Conservation (phyloP, 2,329 filamentous ascomycete species). For the Diaporthe citrichinensis region DNA sequence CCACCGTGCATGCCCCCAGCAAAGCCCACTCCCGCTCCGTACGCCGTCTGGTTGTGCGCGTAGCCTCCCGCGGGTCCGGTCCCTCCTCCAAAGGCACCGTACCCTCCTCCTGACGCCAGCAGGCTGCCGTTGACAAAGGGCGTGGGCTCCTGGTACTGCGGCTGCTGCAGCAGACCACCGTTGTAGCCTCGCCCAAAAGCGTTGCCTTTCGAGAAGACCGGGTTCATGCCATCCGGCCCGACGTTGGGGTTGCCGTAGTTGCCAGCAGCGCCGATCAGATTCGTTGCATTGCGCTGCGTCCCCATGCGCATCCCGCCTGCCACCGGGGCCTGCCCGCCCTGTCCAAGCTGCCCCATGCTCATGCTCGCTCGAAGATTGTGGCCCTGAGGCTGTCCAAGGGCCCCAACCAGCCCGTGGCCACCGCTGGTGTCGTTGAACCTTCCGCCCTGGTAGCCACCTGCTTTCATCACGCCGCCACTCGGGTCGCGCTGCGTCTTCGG, state of each 20-base stretch:
- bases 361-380: slow-evolving; percentile 44
- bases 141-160: slow-evolving; percentile 36
- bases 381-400: slow-evolving; percentile 23
- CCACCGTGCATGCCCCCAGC: slow-evolving; percentile 37
- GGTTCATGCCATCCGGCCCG: slow-evolving; percentile 37
- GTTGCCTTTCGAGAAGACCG: slow-evolving; percentile 34
- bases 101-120: slow-evolving; percentile 30
- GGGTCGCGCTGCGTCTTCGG: slow-evolving; percentile 56
- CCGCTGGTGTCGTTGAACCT: slow-evolving; percentile 68
- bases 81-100: slow-evolving; percentile 36
- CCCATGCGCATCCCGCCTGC: slow-evolving; percentile 1
- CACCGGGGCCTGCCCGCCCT: slow-evolving; percentile 17
- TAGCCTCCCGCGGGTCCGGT: slow-evolving; percentile 37
- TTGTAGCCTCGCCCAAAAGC: slow-evolving; percentile 37
- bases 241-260: slow-evolving; percentile 37
- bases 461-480: slow-evolving; percentile 48
- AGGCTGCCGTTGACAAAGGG: slow-evolving; percentile 39
- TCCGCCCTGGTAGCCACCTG: slow-evolving; percentile 65
- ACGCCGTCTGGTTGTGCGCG: slow-evolving; percentile 38
- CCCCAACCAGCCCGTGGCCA: slow-evolving; percentile 43
- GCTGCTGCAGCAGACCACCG: slow-evolving; percentile 40
- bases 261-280: slow-evolving; percentile 40
- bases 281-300: slow-evolving; percentile 28
- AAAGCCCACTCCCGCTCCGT: slow-evolving; percentile 37
- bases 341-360: slow-evolving; percentile 42